Base-by-base conservation (phyloP, 2,329 filamentous ascomycete species). In the Mycosphaerella sp. region DNA sequence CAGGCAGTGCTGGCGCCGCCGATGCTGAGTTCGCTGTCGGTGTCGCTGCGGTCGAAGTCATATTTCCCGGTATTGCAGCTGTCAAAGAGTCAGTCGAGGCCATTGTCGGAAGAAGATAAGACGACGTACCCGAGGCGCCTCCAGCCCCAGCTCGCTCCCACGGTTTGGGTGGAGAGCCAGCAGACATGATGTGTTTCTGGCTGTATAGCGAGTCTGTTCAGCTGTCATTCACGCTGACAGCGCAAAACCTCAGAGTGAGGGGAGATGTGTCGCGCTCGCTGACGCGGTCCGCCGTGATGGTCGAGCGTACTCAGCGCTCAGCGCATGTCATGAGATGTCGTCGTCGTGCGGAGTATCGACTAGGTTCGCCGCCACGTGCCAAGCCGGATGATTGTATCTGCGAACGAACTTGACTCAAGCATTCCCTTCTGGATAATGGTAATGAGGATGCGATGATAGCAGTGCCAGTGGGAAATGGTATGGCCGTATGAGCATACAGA, bases 161-260 rank as follows among this genome's bases (percentile, higher is more conserved):
- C 41, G 93, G 93, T 74, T 98, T 98, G 50, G 93, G 93, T 67
- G 93, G 93, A 70, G 91, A 96, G 41, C 46, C 51, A 34, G 41
- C 46, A 44, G 51, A 54, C 51, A 54, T 54, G 21, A 21, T 27
- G 28, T 21, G 46, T 18, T 30, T 16, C 27, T 16, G 9, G 32
- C 32, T 14, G 21, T 21, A 4, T 4, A 21, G 32, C 32, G 32
- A 13, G 32, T 35, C 32, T 14, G 21, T 40, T 25, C 34, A 8
- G 28, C 44, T 30, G 21, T 16, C 34, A 34, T 17, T 40, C 25
- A 21, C 21, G 35, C n/a, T 47, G 43, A 13, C 43, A 13, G 6
- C 36, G 21, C 21, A 21, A 6, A 6, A 21, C 21, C 21, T 21
- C 21, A 2, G 21, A 32, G 4, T 10, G 30, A 32, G 30, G 13